phyloP scores from a whole-genome alignment of 768 basidiomycete genomes.

The Cantharellus anzutake region DNA sequence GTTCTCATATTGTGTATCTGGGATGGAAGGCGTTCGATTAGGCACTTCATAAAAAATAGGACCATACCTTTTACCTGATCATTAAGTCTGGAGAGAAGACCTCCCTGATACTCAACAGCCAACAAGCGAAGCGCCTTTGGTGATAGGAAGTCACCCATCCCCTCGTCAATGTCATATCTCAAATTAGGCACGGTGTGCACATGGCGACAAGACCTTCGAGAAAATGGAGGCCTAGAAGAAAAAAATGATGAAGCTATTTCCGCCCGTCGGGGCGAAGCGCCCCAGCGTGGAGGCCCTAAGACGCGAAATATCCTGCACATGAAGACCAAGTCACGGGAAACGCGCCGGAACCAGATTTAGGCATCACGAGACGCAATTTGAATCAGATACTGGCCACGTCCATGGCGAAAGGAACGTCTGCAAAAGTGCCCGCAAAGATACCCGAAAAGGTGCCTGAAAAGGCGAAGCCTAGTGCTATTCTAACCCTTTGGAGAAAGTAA shows the following conservation, averaged over 20 bases:
- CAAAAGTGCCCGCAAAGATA: background rate
- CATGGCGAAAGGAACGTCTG: too few relatives aligned
- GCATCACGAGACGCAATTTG: too few relatives aligned
- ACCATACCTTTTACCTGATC: conserved; percentile 47
- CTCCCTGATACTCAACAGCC: conserved; percentile 72
- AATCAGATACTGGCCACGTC: too few relatives aligned
- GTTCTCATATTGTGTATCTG: conserved; percentile 38
- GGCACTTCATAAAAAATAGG: background rate
- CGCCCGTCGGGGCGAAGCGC: background rate
- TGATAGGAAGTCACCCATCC: conserved; percentile 62
- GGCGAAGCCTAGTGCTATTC: conserved; percentile 17
- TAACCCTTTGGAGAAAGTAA: conserved; percentile 35
- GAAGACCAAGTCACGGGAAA: too few relatives aligned
- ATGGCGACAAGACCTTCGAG: conserved; percentile 11
- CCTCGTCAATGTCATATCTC: conserved; percentile 48
- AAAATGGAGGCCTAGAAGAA: background rate
- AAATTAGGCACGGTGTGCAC: conserved; percentile 24
- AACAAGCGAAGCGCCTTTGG: conserved; percentile 50
- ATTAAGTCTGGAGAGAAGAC: conserved; percentile 58
- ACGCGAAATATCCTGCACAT: too few relatives aligned
- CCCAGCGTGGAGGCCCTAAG: too few relatives aligned
- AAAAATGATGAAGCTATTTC: background rate
- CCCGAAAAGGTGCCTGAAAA: conserved; percentile 2
- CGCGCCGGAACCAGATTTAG: too few relatives aligned
- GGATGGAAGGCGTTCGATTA: background rate